Evolutionary conservation across 2,329 filamentous ascomycete species (phyloP).

Genomic region (Xylaria hypoxylon): DNA sequence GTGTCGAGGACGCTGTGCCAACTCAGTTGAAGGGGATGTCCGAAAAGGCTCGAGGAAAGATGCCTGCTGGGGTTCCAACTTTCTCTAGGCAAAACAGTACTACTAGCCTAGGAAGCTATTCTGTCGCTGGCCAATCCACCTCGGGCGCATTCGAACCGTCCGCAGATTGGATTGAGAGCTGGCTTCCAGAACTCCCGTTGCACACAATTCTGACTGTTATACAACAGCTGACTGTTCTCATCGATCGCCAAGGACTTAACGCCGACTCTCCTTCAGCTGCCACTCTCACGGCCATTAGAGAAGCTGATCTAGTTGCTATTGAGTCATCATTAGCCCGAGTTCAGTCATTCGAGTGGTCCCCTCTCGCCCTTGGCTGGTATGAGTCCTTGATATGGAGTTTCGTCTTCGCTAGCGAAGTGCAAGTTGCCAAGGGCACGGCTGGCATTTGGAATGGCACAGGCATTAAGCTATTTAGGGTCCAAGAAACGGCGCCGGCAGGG

Average conservation of each 20-base stretch:
- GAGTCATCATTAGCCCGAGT: conserved; percentile 80
- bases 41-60: conserved; percentile 95
- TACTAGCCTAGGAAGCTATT: conserved; percentile 78
- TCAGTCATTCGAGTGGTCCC: conserved; percentile 95
- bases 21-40: conserved; percentile 91
- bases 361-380: conserved; percentile 92
- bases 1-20: conserved; percentile 81
- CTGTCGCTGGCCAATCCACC: conserved; percentile 66
- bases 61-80: conserved; percentile 83
- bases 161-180: conserved; percentile 87
- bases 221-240: conserved; percentile 68
- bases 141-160: conserved; percentile 80
- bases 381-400: conserved; percentile 94
- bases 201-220: conserved; percentile 87
- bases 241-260: conserved; percentile 64
- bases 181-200: conserved; percentile 90
- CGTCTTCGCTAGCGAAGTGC: conserved; percentile 90
- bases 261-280: conserved; percentile 59
- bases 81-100: conserved; percentile 94
- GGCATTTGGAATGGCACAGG: conserved; percentile 94
- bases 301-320: conserved; percentile 74
- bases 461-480: conserved; percentile 89
- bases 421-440: conserved; percentile 84
- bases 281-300: conserved; percentile 66
- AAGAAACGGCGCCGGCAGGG: conserved; percentile 82